Conservation (phyloP, 768 basidiomycete species). For the Mycena kentingensis region DNA sequence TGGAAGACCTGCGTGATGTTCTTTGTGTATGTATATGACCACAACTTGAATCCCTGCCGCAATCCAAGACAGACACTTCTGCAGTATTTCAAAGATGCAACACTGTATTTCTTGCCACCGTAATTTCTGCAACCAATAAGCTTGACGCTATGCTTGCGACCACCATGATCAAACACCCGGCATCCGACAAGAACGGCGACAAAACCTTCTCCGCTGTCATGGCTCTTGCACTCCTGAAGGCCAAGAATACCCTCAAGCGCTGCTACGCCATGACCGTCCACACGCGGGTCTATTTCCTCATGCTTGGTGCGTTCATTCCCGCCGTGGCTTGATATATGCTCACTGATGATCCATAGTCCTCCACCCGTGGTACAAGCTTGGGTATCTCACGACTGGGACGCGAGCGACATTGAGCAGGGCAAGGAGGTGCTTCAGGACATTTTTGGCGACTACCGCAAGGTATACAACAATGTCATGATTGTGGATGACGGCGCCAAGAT, state of each 20-base stretch:
- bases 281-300: slow-evolving; percentile 33
- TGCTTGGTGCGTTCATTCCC: slow-evolving; percentile 31
- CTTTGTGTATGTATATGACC: slow-evolving; percentile 30
- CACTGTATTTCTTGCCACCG: slow-evolving; percentile 34
- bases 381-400: too few relatives aligned
- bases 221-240: slow-evolving; percentile 28
- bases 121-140: slow-evolving; percentile 43
- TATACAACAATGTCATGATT: not conserved
- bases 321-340: slow-evolving; percentile 1
- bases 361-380: too few relatives aligned
- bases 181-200: too few relatives aligned
- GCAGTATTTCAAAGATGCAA: slow-evolving; percentile 40
- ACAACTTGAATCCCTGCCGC: not conserved
- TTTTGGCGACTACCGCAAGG: not conserved
- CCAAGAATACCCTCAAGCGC: slow-evolving; percentile 32
- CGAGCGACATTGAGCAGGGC: too few relatives aligned
- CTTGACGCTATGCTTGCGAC: slow-evolving; percentile 25
- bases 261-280: slow-evolving; percentile 35
- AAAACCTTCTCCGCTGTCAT: slow-evolving; percentile 19
- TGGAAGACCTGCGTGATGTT: slow-evolving; percentile 31
- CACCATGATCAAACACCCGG: slow-evolving; percentile 12
- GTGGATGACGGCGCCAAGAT: not conserved
- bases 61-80: too few relatives aligned
- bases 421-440: slow-evolving; percentile 23
- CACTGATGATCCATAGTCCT: slow-evolving; percentile 31